Base-by-base conservation (phyloP, 2,329 filamentous ascomycete species). In the Drechslerella stenobrocha region DNA sequence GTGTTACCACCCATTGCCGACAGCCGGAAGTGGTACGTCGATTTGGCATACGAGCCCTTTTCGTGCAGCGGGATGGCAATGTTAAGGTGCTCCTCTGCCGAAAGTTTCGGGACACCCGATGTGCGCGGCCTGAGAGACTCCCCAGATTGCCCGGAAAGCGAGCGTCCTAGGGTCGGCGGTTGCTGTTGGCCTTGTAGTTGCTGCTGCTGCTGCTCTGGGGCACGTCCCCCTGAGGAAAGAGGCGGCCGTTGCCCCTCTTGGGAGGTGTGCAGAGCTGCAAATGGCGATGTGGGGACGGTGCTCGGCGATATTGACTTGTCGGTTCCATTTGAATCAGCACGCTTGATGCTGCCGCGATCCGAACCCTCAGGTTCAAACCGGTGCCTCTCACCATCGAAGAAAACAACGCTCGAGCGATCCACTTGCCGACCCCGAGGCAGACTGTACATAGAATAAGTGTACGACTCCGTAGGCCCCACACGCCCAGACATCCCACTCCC, bases 61-160 rank as follows among this genome's bases (percentile, higher is more conserved):
- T 96, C 89, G 74, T 98, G 93, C 65, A 90, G 87, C 69, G 89
- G 86, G 60, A 98, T 93, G 6, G 90, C 93, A 77, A 92, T 93
- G 24, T 87, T 82, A 45, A 97, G 83, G 75, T 98, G 92, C 65
- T 97, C 88, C 71, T 97, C 91, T 0, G 89, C 59, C 2, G 63
- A 51, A 1, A 67, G 55, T 23, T 59, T 67, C 3, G 46, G 61
- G 30, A 52, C 44, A 15, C 55, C 63, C 1, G 63, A 67, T 3
- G 48, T 59, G 4, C 53, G 22, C 2, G 63, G 63, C 8, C 63
- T 47, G 13, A 60, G 34, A n/a, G 63, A 67, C n/a, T 67, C 63
- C 2, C 44, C 45, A 8, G 44, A 50, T 32, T 58, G 53, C 2
- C 52, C 58, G 9, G 63, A 67, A 8, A 40, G 45, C 11, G 55